phyloP scores from a whole-genome alignment of 2,329 filamentous ascomycete species.

The Coleophoma cylindrospora region DNA sequence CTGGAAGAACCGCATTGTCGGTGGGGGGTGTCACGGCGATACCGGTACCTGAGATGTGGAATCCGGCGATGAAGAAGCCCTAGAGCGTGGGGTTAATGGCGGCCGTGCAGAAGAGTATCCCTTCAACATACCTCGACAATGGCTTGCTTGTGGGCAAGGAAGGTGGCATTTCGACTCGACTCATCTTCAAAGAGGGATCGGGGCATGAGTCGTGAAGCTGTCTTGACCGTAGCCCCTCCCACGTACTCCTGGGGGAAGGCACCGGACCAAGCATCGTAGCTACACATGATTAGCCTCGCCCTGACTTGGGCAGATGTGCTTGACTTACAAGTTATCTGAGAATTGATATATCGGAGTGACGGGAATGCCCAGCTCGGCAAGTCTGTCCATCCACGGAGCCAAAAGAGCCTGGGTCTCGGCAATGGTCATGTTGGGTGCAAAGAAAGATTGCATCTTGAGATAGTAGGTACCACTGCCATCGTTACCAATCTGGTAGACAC shows the following conservation, averaged over 20 bases:
- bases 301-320: background rate
- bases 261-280: background rate
- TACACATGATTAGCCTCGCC: background rate
- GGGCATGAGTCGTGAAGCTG: background rate
- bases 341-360: background rate
- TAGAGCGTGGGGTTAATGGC: constrained; percentile 18
- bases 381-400: background rate
- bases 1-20: constrained; percentile 32
- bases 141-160: constrained; percentile 22
- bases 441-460: constrained; percentile 25
- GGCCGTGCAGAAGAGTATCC: background rate
- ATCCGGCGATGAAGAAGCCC: constrained; percentile 21
- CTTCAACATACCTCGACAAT: background rate
- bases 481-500: constrained; percentile 11
- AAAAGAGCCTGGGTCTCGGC: background rate
- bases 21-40: constrained; percentile 4
- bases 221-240: background rate
- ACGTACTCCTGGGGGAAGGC: background rate
- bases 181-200: background rate
- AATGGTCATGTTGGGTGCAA: constrained; percentile 12
- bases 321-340: background rate
- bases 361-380: background rate
- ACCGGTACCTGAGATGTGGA: constrained; percentile 15
- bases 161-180: background rate
- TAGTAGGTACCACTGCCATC: constrained; percentile 15